A percentile compares a stretch with the other conserved stretches of the same genome.
phyloP scores from a whole-genome alignment of 2,329 filamentous ascomycete species.

The Alternaria ethzedia region DNA sequence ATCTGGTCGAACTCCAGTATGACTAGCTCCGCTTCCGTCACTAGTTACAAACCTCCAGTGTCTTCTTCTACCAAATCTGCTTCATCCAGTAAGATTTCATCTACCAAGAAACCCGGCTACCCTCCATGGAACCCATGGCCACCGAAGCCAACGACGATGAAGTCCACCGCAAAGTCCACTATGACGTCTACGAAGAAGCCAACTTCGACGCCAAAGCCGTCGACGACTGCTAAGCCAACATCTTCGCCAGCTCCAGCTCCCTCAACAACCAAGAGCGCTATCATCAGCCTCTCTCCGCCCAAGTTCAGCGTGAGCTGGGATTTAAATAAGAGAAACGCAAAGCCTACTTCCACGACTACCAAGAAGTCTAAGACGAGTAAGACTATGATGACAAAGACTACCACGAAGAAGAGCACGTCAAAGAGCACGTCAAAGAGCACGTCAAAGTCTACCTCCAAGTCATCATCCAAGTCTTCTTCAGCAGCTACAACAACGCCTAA shows the following conservation, averaged over 20 bases:
- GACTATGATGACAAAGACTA: not conserved
- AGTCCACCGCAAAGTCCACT: not conserved
- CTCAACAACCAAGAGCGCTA: conserved; percentile 3
- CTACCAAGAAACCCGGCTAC: conserved; percentile 18
- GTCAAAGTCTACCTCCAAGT: conserved; percentile 4
- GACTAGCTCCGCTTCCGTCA: not conserved
- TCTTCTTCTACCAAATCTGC: not conserved
- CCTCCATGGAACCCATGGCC: conserved; percentile 15
- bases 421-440: conserved; percentile 5
- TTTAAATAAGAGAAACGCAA: conserved; percentile 7
- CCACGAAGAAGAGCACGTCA: conserved; percentile 5
- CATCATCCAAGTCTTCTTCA: conserved; percentile 5
- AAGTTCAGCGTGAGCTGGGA: conserved; percentile 20
- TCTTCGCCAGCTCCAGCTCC: conserved; percentile 8
- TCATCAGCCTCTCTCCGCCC: conserved; percentile 16
- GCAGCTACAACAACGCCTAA: not conserved
- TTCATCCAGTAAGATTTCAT: conserved; percentile 1
- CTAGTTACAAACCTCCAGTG: not conserved
- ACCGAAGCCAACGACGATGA: conserved; percentile 13
- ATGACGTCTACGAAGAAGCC: conserved; percentile 2
- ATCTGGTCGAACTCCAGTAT: conserved; percentile 3
- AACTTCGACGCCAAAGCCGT: not conserved
- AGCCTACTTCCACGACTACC: conserved; percentile 6
- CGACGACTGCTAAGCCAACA: conserved; percentile 3
- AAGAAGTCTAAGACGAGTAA: not conserved